Conservation (phyloP, 441 rosid species). For the Omphalea diandra region DNA sequence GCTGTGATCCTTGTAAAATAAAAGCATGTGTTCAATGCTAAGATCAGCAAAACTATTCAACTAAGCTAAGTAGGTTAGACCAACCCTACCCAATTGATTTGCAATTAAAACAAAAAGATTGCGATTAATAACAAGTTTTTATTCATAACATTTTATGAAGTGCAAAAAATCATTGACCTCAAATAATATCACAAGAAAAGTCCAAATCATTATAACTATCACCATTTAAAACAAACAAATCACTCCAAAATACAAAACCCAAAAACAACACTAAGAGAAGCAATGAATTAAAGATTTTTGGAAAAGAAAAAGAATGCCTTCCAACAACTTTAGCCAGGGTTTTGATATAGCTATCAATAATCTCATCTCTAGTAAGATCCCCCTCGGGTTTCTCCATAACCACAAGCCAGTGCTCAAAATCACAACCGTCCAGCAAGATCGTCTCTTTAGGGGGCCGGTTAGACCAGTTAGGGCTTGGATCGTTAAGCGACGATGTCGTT, state of each 20-base stretch:
- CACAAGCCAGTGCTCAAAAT: conserved; percentile 88
- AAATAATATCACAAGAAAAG: background rate
- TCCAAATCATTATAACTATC: no score
- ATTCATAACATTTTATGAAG: no score
- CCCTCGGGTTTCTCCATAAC: conserved; percentile 71
- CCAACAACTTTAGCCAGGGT: conserved; percentile 64
- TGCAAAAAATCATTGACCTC: background rate
- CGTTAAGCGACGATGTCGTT: conserved; percentile 55
- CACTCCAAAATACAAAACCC: background rate
- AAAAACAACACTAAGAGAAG: background rate
- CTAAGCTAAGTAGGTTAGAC: background rate
- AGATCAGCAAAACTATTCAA: no score
- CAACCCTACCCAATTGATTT: background rate
- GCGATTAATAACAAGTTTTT: no score
- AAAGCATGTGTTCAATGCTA: no score
- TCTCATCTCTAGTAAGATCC: conserved; percentile 70
- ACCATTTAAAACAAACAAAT: no score
- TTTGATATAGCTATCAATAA: conserved; percentile 66
- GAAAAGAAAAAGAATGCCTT: conserved; percentile 37
- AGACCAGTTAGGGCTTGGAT: conserved; percentile 71
- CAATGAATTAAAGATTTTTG: background rate
- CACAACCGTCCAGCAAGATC: conserved; percentile 86
- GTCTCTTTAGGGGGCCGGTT: conserved; percentile 85
- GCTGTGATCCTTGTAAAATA: no score
- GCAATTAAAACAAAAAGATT: background rate